Evolutionary conservation across 169 alveolate genomes (phyloP).

Genomic region (Babesia sp.): DNA sequence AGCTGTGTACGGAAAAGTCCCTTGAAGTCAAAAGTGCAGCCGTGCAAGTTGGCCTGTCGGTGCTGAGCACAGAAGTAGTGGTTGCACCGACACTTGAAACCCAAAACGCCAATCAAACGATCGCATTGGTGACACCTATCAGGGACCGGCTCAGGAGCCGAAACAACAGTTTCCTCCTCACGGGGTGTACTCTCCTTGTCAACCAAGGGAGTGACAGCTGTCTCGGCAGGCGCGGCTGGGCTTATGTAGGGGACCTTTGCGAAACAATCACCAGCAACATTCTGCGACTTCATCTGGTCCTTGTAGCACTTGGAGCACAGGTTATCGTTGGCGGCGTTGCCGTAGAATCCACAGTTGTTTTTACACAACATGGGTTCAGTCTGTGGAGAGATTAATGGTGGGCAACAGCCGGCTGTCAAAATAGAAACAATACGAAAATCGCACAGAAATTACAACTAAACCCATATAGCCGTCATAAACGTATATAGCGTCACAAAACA

Average conservation of each 20-base stretch:
- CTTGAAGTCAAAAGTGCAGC: slow-evolving; percentile 89
- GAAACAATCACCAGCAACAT: slow-evolving; percentile 23
- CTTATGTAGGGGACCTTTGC: slow-evolving; percentile 37
- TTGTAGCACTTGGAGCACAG: slow-evolving; percentile 88
- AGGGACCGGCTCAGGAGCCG: slow-evolving; percentile 47
- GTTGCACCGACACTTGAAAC: slow-evolving; percentile 90
- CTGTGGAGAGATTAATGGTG: slow-evolving; percentile 2
- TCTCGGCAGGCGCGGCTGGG: slow-evolving; percentile 1
- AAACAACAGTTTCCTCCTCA: slow-evolving; percentile 15
- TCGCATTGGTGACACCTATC: slow-evolving; percentile 87
- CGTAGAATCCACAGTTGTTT: slow-evolving; percentile 90
- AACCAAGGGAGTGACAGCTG: slow-evolving; percentile 6
- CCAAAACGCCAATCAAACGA: slow-evolving; percentile 88
- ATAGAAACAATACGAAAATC: background rate
- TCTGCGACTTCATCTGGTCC: slow-evolving; percentile 77
- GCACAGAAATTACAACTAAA: background rate
- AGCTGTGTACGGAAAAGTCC: slow-evolving; percentile 84
- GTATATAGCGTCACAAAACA: background rate
- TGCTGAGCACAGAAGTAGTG: slow-evolving; percentile 88
- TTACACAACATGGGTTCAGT: slow-evolving; percentile 63
- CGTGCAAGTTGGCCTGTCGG: slow-evolving; percentile 91
- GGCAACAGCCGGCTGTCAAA: background rate
- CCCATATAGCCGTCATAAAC: background rate
- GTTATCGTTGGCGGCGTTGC: slow-evolving; percentile 88
- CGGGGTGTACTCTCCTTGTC: slow-evolving; percentile 11